Evolutionary conservation across 2,329 filamentous ascomycete species (phyloP), one percentile per base, ranked within the genome.

Genomic region (Chrysoporthe deuterocubensis): DNA sequence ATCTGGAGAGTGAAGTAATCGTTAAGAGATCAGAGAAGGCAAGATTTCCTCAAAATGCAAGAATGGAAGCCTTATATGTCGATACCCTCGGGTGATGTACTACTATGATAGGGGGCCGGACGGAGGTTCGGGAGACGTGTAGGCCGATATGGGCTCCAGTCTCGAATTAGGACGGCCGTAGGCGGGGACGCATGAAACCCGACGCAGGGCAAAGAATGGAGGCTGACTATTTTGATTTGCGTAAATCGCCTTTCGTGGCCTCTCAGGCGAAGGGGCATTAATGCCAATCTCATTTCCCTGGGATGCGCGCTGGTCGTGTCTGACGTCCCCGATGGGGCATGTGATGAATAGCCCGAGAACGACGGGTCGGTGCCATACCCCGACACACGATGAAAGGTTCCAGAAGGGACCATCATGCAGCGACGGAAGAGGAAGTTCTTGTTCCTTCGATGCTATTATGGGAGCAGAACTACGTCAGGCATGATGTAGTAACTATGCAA

Each of bases 101-200:
- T 34, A 18, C 8, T 2, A n/a, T 61, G 46, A 56, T 54, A 42
- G 18, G 34, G 7, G 18, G 32, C 52, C 40, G 59, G 43, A 62
- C 65, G 65, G 65, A 63, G 65, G 32, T 32, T 67, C 65, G 65
- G 65, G 65, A 40, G 59, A 58, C 44, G 65, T 58, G 52, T 50
- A 63, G 40, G 60, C 65, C 65, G 65, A 67, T n/a, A 2, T 34
- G 26, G 65, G 40, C 54, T 42, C 59, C 44, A 44, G 18, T 37
- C 18, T 26, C 26, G 26, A 26, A 26, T 26, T 26, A 26, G 26
- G 26, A 26, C 26, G 26, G 26, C 59, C 26, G 44, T 37, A 46
- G 34, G 18, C 46, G 57, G 64, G 46, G 50, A 66, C 21, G 57
- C 59, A 56, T 48, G 59, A 66, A 66, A 62, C 65, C 65, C 65